phyloP scores from a whole-genome alignment of 805 yeast species.

The Millerozyma miso region DNA sequence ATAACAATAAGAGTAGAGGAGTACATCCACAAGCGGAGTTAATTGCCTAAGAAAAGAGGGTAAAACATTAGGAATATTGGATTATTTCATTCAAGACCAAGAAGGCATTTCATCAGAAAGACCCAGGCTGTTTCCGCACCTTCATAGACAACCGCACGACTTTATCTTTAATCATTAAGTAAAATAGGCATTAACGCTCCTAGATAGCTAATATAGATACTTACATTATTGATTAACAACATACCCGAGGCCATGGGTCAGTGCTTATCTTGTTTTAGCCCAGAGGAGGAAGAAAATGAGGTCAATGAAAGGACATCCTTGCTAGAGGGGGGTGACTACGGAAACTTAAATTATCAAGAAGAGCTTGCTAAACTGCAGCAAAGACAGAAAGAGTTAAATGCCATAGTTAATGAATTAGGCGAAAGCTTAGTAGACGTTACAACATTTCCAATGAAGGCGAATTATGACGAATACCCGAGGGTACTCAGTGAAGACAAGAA shows the following conservation, averaged over 20 bases:
- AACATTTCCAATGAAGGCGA: slow-evolving; percentile 20
- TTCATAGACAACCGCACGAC: neutral
- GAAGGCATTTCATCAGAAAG: too few relatives aligned
- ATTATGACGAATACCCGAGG: slow-evolving; percentile 17
- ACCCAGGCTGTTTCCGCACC: too few relatives aligned
- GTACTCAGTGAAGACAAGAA: slow-evolving; percentile 22
- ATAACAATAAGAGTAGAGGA: too few relatives aligned
- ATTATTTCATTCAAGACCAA: too few relatives aligned
- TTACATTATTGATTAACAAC: neutral
- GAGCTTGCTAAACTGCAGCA: slow-evolving; percentile 36
- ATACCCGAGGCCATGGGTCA: slow-evolving; percentile 34
- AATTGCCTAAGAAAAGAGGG: too few relatives aligned
- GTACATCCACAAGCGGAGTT: too few relatives aligned
- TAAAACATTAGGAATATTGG: too few relatives aligned
- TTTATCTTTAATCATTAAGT: neutral
- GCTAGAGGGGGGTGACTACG: slow-evolving; percentile 21
- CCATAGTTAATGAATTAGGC: slow-evolving; percentile 41
- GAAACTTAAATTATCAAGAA: slow-evolving; percentile 33
- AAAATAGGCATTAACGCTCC: neutral
- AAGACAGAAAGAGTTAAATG: slow-evolving; percentile 44
- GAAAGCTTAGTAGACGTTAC: slow-evolving; percentile 36
- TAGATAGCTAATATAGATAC: too few relatives aligned
- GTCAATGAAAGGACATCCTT: slow-evolving; percentile 37
- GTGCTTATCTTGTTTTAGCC: slow-evolving; percentile 44
- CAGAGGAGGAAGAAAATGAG: slow-evolving; percentile 34